A percentile compares a stretch with the other conserved stretches of the same genome.
phyloP scores from a whole-genome alignment of 129 eudicot species.

The Apium graveolens region DNA sequence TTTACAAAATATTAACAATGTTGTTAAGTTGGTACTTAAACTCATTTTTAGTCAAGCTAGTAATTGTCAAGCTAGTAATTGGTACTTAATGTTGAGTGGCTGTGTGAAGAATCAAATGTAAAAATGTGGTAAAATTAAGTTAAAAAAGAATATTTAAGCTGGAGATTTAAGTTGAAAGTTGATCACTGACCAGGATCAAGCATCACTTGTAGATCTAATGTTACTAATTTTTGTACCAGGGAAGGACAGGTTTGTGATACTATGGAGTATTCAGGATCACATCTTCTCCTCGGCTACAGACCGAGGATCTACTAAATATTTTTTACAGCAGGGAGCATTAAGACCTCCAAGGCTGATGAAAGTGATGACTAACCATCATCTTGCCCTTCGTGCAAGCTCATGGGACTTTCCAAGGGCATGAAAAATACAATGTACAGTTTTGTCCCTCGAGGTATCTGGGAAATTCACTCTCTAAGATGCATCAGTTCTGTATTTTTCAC shows the following conservation, averaged over 20 bases:
- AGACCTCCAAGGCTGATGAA: conserved; percentile 32
- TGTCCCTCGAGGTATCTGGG: conserved; percentile 79
- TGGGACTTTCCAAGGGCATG: conserved; percentile 73
- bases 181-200: neutral
- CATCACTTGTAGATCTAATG: neutral
- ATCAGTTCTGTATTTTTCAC: neutral
- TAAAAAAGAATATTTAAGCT: neutral
- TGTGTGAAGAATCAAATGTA: neutral
- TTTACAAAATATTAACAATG: too few species aligned
- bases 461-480: conserved; percentile 4
- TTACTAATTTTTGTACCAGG: conserved; percentile 33
- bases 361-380: conserved; percentile 40
- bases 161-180: neutral
- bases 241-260: conserved; percentile 73
- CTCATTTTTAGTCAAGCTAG: too few species aligned
- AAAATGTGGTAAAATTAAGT: neutral
- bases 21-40: too few species aligned
- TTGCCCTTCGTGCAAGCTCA: conserved; percentile 64
- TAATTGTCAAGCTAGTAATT: too few species aligned
- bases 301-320: conserved; percentile 43
- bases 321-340: conserved; percentile 45
- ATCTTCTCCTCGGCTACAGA: conserved; percentile 68
- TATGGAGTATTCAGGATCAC: conserved; percentile 96
- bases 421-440: conserved; percentile 82
- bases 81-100: neutral